Conservation (phyloP, 306 rosid species). For the Dicorynia guianensis region DNA sequence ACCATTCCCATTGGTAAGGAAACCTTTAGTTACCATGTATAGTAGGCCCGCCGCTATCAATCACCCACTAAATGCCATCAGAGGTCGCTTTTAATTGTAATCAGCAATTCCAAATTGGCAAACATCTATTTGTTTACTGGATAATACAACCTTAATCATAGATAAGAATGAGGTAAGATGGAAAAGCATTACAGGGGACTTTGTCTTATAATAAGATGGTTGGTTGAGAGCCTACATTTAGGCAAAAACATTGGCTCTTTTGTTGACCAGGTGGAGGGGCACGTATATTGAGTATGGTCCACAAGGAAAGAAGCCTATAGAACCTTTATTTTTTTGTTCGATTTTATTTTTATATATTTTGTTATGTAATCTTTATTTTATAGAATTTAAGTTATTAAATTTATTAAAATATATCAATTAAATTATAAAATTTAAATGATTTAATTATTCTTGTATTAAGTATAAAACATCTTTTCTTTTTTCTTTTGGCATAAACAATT, state of each 20-base stretch:
- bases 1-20: not conserved
- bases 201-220: conserved; percentile 14
- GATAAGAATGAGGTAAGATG: conserved; percentile 49
- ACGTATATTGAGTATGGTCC: conserved; percentile 38
- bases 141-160: conserved; percentile 28
- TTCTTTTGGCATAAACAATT: not conserved
- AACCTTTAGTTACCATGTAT: conserved; percentile 9
- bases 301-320: conserved; percentile 36
- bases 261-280: conserved; percentile 38
- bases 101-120: not conserved
- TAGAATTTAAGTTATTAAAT: no score
- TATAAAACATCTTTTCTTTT: no score
- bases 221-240: conserved; percentile 13
- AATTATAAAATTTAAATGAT: no score
- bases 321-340: conserved; percentile 27
- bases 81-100: conserved; percentile 17
- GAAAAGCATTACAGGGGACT: conserved; percentile 34
- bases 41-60: conserved; percentile 8
- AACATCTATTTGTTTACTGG: conserved; percentile 25
- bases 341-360: no score
- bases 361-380: no score
- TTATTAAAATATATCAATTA: no score
- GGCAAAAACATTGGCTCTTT: conserved; percentile 40
- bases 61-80: not conserved
- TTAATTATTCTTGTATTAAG: no score